Evolutionary conservation across 257 asterid genomes (phyloP).

Genomic region (Cynanchum wilfordii): DNA sequence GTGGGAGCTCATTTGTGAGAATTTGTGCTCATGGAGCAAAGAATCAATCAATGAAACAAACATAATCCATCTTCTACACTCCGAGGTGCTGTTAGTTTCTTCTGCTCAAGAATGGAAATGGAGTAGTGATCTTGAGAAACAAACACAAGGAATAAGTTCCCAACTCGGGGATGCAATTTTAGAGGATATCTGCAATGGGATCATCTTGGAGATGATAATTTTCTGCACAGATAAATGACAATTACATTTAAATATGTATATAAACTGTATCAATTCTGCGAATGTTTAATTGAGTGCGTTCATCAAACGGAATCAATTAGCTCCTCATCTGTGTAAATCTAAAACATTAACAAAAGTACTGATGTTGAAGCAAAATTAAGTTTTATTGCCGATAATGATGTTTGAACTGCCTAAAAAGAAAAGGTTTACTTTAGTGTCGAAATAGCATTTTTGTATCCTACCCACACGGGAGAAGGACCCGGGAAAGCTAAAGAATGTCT

Average conservation of each 20-base stretch:
- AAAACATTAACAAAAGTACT: background rate
- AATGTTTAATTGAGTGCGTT: background rate
- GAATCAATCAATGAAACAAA: conserved; percentile 45
- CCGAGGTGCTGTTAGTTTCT: conserved; percentile 36
- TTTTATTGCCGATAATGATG: conserved; percentile 20
- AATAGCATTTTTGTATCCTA: conserved; percentile 1
- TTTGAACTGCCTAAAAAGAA: conserved; percentile 22
- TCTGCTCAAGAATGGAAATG: conserved; percentile 30
- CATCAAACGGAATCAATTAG: background rate
- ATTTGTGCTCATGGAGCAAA: conserved; percentile 67
- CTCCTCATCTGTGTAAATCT: background rate
- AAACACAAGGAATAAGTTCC: conserved; percentile 25
- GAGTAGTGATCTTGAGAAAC: conserved; percentile 17
- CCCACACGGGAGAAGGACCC: conserved; percentile 5
- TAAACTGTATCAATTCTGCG: background rate
- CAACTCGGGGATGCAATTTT: conserved; percentile 53
- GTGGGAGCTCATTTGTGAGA: conserved; percentile 53
- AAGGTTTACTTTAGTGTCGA: background rate
- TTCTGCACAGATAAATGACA: background rate
- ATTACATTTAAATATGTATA: too few relatives aligned
- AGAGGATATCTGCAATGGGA: conserved; percentile 43
- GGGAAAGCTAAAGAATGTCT: background rate
- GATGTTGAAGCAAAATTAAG: background rate
- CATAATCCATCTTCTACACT: conserved; percentile 23
- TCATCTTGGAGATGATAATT: conserved; percentile 24